Evolutionary conservation across 164 flowering plant species (phyloP), one percentile per base, ranked within the genome.

Genomic region (Saururus chinensis): DNA sequence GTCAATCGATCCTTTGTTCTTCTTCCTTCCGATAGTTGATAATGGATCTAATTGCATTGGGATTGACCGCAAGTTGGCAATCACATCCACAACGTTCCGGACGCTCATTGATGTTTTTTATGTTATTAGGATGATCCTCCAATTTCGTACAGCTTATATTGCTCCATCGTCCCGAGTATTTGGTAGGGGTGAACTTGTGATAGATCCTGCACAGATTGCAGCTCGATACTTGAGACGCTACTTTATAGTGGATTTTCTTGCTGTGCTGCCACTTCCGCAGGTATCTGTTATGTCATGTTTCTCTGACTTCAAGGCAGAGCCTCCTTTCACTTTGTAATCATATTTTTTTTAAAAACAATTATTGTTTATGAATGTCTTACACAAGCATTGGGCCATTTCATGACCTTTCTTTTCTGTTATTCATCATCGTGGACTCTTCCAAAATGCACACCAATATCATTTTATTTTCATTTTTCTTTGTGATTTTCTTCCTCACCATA

Each of bases 111-210:
- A 92, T 81, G 86, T 69, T 60, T 89, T 92, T 75, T 92, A 89
- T 74, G 81, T 89, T 51, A 73, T 88, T 67, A 96, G 72, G 81
- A 91, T 95, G 88, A 80, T 75, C 72, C 85, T 95, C 51, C 96
- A 89, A 64, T 95, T 91, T 64, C 88, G 96, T 23, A 95, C 97
- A 24, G 99, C 96, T 61, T 95, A 80, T 68, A 89, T 95, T 77
- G 99, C 99, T 37, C 99, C 97, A 53, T 85, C 96, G 55, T 95
- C 99, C 70, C 85, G 97, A 64, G 99, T 91, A 51, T 95, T 95
- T 76, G 99, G 99, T 54, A 81, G 97, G 55, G 99, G 99, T 68
- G 99, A 87, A 80, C 99, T 95, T 71, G 97, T 91, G 48, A 84
- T 88, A 62, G 92, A 91, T 76, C 82, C 93, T 70, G 80, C 79